Percentiles rank a stretch among this genome's conserved stretches.
Conservation (phyloP, 1,139 yeast genomes). For the Pneumocystis wakefieldiae region DNA sequence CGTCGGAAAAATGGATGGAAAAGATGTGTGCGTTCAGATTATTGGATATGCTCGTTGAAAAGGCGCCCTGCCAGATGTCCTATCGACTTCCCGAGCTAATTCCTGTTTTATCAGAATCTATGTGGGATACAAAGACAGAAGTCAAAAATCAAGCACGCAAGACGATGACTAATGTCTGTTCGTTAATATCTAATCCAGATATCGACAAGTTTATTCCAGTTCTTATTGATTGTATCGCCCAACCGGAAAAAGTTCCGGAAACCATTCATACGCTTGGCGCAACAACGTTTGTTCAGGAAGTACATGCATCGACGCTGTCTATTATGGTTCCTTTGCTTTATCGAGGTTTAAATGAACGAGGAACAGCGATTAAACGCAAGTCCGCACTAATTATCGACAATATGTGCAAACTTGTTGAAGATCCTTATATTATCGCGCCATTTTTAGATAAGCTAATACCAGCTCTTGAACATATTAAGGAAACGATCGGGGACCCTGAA, state of each 20-base stretch:
- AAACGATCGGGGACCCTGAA: slow-evolving; percentile 98
- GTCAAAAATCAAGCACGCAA: slow-evolving; percentile 93
- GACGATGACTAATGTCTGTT: slow-evolving; percentile 91
- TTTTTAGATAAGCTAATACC: slow-evolving; percentile 92
- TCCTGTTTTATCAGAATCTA: slow-evolving; percentile 94
- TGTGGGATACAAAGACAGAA: slow-evolving; percentile 99
- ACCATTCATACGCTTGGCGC: slow-evolving; percentile 98
- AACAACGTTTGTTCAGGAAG: slow-evolving; percentile 97
- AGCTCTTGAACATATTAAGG: slow-evolving; percentile 82
- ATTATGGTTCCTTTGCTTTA: slow-evolving; percentile 97
- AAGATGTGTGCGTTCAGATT: slow-evolving; percentile 83
- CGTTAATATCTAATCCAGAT: slow-evolving; percentile 98
- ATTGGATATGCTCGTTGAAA: slow-evolving; percentile 73
- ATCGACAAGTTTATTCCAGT: slow-evolving; percentile 97
- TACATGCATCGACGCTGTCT: slow-evolving; percentile 97
- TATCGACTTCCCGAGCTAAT: slow-evolving; percentile 98
- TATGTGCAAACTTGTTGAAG: slow-evolving; percentile 99
- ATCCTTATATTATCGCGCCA: slow-evolving; percentile 99
- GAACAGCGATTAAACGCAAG: slow-evolving; percentile 97
- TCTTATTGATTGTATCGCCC: slow-evolving; percentile 90
- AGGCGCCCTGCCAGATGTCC: slow-evolving; percentile 91
- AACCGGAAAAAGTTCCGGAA: slow-evolving; percentile 95
- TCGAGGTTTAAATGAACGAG: slow-evolving; percentile 99
- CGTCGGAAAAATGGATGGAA: slow-evolving; percentile 94
- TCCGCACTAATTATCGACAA: slow-evolving; percentile 98